Conservation (phyloP, 129 eudicot species). For the Glebionis coronaria region DNA sequence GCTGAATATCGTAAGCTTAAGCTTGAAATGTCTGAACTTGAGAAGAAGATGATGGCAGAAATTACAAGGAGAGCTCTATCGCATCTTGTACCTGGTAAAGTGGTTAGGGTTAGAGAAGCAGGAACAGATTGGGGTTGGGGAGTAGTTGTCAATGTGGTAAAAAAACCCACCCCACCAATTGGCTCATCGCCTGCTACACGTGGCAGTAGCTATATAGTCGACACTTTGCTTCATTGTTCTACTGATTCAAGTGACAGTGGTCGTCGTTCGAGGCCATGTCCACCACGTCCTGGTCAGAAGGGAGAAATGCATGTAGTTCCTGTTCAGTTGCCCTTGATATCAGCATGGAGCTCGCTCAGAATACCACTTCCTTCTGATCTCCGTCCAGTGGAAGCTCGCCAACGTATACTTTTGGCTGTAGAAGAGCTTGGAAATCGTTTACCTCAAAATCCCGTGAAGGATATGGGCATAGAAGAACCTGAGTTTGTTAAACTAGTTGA, state of each 20-base stretch:
- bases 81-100: constrained; percentile 87
- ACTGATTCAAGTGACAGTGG: constrained; percentile 89
- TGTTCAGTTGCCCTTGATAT: constrained; percentile 81
- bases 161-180: constrained; percentile 55
- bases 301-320: constrained; percentile 99
- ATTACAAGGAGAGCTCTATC: constrained; percentile 77
- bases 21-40: constrained; percentile 80
- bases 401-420: constrained; percentile 77
- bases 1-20: constrained; percentile 84
- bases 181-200: constrained; percentile 71
- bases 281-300: constrained; percentile 95
- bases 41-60: constrained; percentile 96
- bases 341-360: constrained; percentile 83
- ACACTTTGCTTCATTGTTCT: constrained; percentile 90
- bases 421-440: constrained; percentile 91
- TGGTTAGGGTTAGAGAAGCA: constrained; percentile 94
- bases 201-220: constrained; percentile 82
- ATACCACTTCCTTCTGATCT: constrained; percentile 84
- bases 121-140: constrained; percentile 99
- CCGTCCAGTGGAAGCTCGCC: constrained; percentile 83
- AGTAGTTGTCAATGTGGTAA: constrained; percentile 95
- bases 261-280: constrained; percentile 90
- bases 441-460: constrained; percentile 95
- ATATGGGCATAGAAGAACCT: constrained; percentile 88
- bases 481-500: constrained; percentile 76